Base-by-base conservation (phyloP, 495 filamentous ascomycete species). In the Daldinia childiae region DNA sequence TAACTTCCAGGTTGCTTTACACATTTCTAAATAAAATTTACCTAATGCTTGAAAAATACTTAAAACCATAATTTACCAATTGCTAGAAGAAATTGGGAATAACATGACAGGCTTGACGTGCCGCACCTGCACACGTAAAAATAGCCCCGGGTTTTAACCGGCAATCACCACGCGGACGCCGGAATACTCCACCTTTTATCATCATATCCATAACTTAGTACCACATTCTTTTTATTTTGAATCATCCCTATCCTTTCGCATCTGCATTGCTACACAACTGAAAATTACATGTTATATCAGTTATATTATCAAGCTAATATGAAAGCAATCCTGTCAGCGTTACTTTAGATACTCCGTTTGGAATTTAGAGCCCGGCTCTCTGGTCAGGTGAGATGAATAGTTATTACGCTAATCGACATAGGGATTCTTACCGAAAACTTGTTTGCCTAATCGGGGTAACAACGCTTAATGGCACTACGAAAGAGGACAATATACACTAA, bases 371-470 rank as follows among this genome's bases (percentile, higher is more conserved):
- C 50, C 50, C 15, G 50, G 50, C 26, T 30, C 2, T 26, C 12
- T 54, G 29, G 54, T 57, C 54, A 57, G 29, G 29, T 57, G 54
- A 57, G 29, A 17, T 19, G 0, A 11, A 34, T 30, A 57, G 29
- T 8, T 11, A 11, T 15, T 21, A 36, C 54, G 54, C 54, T 57
- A 36, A 57, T 30, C 9, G n/a, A 17, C 14, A 54, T 30, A 15
- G 2, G 50, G 50, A 54, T 30, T 14, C 15, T n/a, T 12, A 30
- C 12, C 26, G 26, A 54, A n/a, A n/a, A 57, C 34, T 14, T 57
- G 30, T 19, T 57, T 57, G 17, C 54, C 54, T 57, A 57, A 32
- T 57, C 34, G 8, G 54, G 30, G 8, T 38, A 57, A 38, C 30
- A 17, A 57, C n/a, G 30, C 4, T 36, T 14, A 14, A 36, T 14